Evolutionary conservation across 148 eudicot genomes (phyloP).

Genomic region (Polygonum aviculare): DNA sequence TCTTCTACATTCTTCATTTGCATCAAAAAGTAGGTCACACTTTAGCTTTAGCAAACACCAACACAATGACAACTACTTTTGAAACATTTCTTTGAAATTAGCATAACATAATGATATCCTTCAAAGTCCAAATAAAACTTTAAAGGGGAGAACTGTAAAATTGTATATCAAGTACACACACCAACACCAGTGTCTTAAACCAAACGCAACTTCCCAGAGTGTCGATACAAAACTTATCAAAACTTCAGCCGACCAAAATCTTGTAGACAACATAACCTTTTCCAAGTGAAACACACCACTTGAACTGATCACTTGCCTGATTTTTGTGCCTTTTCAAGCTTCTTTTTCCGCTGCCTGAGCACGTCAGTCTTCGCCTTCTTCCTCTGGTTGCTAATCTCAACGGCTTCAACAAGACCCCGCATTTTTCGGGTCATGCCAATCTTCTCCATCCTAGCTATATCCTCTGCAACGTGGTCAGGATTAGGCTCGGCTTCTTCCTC

Average conservation of each 20-base stretch:
- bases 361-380: constrained; percentile 25
- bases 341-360: constrained; percentile 46
- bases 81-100: too few species aligned
- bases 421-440: constrained; percentile 45
- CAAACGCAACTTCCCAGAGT: neutral
- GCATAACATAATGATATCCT: too few species aligned
- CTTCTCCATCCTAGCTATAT: constrained; percentile 34
- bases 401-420: constrained; percentile 46
- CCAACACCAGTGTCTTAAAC: too few species aligned
- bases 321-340: constrained; percentile 9
- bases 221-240: neutral
- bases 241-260: neutral
- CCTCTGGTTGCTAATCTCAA: constrained; percentile 37
- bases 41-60: too few species aligned
- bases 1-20: too few species aligned
- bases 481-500: constrained; percentile 22
- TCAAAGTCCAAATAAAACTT: too few species aligned
- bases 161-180: too few species aligned
- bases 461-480: constrained; percentile 27
- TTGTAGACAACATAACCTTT: neutral
- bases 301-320: neutral
- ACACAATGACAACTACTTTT: too few species aligned
- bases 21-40: too few species aligned
- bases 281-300: neutral
- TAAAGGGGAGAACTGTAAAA: too few species aligned